These are phyloP conservation scores for Camellia lanceoleosa DNA, from an alignment of 148 eudicot species.

Conservation along the genomic window DNA sequence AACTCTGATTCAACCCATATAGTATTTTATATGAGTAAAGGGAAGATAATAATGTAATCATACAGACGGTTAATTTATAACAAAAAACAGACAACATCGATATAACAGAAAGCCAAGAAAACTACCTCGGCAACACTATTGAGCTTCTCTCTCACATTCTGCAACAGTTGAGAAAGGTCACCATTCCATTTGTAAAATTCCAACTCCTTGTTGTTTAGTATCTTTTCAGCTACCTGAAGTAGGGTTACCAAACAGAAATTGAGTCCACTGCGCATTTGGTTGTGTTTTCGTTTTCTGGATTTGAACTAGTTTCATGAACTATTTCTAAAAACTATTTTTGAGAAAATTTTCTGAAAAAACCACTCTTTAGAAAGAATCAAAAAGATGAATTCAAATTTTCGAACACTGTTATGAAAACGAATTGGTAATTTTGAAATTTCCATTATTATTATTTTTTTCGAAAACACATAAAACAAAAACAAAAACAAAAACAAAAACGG, in stretches of 20 bases:
- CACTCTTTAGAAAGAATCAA: not conserved
- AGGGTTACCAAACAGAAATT: not conserved
- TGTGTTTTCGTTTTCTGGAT: too few relatives aligned
- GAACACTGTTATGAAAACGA: too few relatives aligned
- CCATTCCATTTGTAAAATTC: constrained; percentile 98
- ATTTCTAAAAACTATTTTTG: too few relatives aligned
- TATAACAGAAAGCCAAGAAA: not conserved
- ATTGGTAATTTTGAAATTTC: too few relatives aligned
- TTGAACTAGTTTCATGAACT: too few relatives aligned
- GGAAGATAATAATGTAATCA: constrained; percentile 5
- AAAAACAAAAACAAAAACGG: too few relatives aligned
- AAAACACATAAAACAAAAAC: too few relatives aligned
- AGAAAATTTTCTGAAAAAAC: too few relatives aligned
- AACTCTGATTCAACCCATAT: constrained; percentile 46
- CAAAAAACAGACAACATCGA: not conserved
- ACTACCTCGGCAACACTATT: constrained; percentile 87
- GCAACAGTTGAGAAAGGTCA: constrained; percentile 73
- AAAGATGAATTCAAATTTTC: too few relatives aligned
- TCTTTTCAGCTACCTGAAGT: constrained; percentile 72
- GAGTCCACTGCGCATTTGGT: too few relatives aligned
- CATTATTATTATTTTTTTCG: too few relatives aligned
- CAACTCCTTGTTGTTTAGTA: constrained; percentile 67
- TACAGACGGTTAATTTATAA: not conserved
- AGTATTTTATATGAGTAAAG: constrained; percentile 8
- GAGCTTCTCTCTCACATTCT: constrained; percentile 82